phyloP scores from a whole-genome alignment of 139 green algal genomes.

The Chlamydomonas urium region DNA sequence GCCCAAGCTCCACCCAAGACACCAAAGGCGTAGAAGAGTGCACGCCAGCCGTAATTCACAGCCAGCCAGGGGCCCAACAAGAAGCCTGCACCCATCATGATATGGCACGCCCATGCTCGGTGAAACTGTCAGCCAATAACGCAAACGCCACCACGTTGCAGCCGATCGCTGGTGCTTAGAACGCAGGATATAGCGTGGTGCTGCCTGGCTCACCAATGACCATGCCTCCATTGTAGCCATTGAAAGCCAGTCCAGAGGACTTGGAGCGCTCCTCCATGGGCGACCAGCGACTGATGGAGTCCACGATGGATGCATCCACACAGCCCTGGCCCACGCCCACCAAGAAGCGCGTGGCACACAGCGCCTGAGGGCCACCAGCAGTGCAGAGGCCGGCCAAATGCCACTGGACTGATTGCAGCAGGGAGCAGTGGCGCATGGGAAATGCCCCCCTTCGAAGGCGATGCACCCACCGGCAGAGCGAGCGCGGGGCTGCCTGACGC shows the following conservation, averaged over 20 bases:
- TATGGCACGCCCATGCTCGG: not conserved
- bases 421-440: too few species aligned
- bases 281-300: slow-evolving; percentile 6
- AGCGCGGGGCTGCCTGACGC: not conserved
- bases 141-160: not conserved
- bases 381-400: too few species aligned
- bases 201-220: not conserved
- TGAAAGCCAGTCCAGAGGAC: not conserved
- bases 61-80: slow-evolving; percentile 49
- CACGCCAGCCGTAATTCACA: slow-evolving; percentile 72
- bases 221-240: slow-evolving; percentile 1
- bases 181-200: not conserved
- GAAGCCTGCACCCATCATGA: not conserved
- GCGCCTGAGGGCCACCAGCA: too few species aligned
- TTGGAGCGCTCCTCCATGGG: not conserved
- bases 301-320: not conserved
- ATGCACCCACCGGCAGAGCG: slow-evolving; percentile 51
- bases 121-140: not conserved
- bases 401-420: too few species aligned
- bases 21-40: slow-evolving; percentile 94
- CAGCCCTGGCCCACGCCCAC: slow-evolving; percentile 2
- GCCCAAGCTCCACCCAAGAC: slow-evolving; percentile 73
- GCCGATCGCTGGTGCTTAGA: not conserved
- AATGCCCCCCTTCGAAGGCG: too few species aligned
- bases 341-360: slow-evolving; percentile 65